A percentile compares a stretch with the other conserved stretches of the same genome.
Conservation (phyloP, 2,329 filamentous ascomycete species). For the Cytospora mali region DNA sequence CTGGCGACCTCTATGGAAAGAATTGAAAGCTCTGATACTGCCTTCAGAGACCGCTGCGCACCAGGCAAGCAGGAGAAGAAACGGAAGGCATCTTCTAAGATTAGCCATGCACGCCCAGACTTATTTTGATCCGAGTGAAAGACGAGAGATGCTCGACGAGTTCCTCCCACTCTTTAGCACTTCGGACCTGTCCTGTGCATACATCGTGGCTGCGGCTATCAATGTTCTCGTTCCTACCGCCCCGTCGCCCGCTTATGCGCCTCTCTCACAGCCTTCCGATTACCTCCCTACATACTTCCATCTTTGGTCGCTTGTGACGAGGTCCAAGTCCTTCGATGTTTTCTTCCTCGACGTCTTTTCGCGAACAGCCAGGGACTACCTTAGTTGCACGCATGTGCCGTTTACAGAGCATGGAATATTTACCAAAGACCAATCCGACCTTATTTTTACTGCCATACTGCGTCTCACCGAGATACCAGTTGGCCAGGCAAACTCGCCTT, state of each 20-base stretch:
- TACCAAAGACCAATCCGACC: conserved; percentile 85
- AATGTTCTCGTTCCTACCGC: conserved; percentile 87
- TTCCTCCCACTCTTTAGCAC: conserved; percentile 88
- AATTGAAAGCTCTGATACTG: conserved; percentile 87
- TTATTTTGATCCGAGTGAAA: conserved; percentile 88
- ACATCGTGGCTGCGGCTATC: conserved; percentile 85
- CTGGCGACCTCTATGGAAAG: conserved; percentile 90
- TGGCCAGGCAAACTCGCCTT: conserved; percentile 91
- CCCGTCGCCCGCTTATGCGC: conserved; percentile 70
- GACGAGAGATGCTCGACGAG: conserved; percentile 79
- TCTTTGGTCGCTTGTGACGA: conserved; percentile 88
- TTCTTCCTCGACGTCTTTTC: conserved; percentile 90
- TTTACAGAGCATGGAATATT: conserved; percentile 91
- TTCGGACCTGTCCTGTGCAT: conserved; percentile 88
- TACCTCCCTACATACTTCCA: conserved; percentile 96
- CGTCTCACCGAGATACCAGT: conserved; percentile 93
- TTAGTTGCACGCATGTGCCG: conserved; percentile 72
- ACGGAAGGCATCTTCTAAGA: conserved; percentile 73
- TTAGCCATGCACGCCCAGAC: conserved; percentile 87
- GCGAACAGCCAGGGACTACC: conserved; percentile 79
- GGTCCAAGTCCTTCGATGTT: conserved; percentile 84
- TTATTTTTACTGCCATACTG: conserved; percentile 90
- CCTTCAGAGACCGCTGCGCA: conserved; percentile 77
- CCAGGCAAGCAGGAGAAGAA: conserved; percentile 57
- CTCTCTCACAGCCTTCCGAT: conserved; percentile 81